A percentile compares a stretch with the other conserved stretches of the same genome.
Evolutionary conservation across 2,329 filamentous ascomycete genomes (phyloP).

Genomic region (Cladophialophora immunda): DNA sequence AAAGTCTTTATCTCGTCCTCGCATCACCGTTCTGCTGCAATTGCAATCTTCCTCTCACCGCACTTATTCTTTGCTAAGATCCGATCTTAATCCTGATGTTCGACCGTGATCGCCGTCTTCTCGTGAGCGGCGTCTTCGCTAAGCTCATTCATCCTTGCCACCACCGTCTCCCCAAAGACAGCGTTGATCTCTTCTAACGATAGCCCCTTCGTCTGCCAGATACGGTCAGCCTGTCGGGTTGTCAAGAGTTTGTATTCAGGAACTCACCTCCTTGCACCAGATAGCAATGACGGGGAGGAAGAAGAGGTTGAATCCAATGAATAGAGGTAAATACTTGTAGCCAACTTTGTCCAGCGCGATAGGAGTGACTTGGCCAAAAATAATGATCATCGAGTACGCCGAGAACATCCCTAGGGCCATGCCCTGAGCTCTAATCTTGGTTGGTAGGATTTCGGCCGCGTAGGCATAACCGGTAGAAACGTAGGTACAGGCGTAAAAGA

Average conservation of each 20-base stretch:
- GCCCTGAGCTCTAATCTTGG: slow-evolving; percentile 17
- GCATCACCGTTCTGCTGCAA: no score
- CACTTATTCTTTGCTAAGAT: no score
- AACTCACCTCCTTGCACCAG: not conserved
- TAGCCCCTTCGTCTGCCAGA: not conserved
- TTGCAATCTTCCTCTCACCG: no score
- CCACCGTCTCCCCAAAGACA: no score
- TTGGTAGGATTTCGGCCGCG: slow-evolving; percentile 22
- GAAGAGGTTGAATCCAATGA: not conserved
- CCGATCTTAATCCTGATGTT: no score
- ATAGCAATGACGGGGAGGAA: not conserved
- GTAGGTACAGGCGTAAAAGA: not conserved
- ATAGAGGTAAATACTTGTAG: not conserved
- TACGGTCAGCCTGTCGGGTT: no score
- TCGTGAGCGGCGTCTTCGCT: no score
- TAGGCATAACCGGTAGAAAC: slow-evolving; percentile 7
- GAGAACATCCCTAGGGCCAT: slow-evolving; percentile 19
- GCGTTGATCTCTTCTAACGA: not conserved
- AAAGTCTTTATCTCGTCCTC: no score
- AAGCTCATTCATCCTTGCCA: no score
- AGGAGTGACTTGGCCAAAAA: not conserved
- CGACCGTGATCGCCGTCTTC: no score
- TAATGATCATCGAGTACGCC: slow-evolving; percentile 8
- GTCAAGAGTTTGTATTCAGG: no score
- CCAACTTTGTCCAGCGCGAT: not conserved